These are phyloP conservation scores for Trifolium subterraneum DNA, from an alignment of 306 rosid genomes.

Conservation along the genomic window DNA sequence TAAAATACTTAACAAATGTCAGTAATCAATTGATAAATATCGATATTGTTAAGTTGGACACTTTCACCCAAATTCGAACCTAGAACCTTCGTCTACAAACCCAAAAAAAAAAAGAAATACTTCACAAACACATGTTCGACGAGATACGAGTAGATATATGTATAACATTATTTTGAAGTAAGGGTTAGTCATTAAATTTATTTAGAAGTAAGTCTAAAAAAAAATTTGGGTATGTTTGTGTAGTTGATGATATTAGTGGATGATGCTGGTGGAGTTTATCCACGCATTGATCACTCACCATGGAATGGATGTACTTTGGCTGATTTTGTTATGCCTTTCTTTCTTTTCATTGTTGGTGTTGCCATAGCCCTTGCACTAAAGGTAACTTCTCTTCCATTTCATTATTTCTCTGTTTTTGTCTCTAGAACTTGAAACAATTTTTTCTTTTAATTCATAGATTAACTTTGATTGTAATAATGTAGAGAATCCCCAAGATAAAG, in stretches of 20 bases:
- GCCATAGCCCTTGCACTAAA: conserved; percentile 89
- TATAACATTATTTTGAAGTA: background rate
- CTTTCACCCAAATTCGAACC: no score
- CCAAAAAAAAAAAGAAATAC: no score
- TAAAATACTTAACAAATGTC: no score
- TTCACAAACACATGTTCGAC: no score
- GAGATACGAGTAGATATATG: no score
- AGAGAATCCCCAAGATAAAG: conserved; percentile 61
- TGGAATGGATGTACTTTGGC: conserved; percentile 98
- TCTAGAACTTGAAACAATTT: no score
- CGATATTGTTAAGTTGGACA: no score
- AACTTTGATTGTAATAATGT: conserved; percentile 37
- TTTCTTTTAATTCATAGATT: background rate
- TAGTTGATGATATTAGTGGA: conserved; percentile 89
- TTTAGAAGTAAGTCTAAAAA: background rate
- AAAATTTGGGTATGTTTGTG: background rate
- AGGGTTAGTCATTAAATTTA: background rate
- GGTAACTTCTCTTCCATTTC: conserved; percentile 42
- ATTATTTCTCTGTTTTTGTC: background rate
- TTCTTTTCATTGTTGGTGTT: conserved; percentile 92
- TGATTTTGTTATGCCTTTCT: conserved; percentile 92
- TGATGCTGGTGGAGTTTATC: conserved; percentile 80
- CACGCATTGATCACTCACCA: conserved; percentile 87
- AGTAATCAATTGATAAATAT: no score
- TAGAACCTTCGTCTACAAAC: no score